Conservation (phyloP, 371 early-diverging fungal species). For the Actinomucor elegans region DNA sequence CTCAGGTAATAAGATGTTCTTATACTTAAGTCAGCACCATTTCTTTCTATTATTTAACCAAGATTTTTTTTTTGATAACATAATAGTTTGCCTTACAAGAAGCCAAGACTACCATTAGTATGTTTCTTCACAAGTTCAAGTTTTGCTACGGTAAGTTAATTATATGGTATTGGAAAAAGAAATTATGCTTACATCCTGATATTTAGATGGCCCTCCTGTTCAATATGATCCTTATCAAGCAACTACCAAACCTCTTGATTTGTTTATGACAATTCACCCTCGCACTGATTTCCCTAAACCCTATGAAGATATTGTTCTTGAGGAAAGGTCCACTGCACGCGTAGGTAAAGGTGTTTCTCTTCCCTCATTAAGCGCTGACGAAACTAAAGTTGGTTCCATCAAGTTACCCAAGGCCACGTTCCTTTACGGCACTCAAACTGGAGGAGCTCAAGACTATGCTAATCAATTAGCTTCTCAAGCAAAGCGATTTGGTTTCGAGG, state of each 20-base stretch:
- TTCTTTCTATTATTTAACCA: too few relatives aligned
- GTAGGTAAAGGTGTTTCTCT: constrained; percentile 2
- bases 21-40: too few relatives aligned
- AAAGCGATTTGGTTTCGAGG: constrained; percentile 45
- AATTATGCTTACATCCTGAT: too few relatives aligned
- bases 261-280: constrained; percentile 36
- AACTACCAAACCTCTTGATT: constrained; percentile 42
- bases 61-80: too few relatives aligned
- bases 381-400: constrained; percentile 1
- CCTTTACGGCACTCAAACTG: constrained; percentile 57
- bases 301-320: too few relatives aligned
- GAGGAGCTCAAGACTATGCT: constrained; percentile 58
- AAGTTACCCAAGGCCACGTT: constrained; percentile 44
- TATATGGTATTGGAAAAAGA: too few relatives aligned
- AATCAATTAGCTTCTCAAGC: constrained; percentile 41
- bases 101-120: constrained; percentile 56
- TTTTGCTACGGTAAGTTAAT: too few relatives aligned
- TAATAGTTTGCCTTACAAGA: constrained; percentile 62
- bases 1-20: too few relatives aligned
- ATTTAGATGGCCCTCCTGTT: constrained; percentile 41
- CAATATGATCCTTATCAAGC: constrained; percentile 32
- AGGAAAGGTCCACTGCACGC: constrained; percentile 3
- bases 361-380: neutral
- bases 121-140: constrained; percentile 42
- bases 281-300: constrained; percentile 45